phyloP scores from a whole-genome alignment of 768 basidiomycete species.

The Fomitopsis serialis region DNA sequence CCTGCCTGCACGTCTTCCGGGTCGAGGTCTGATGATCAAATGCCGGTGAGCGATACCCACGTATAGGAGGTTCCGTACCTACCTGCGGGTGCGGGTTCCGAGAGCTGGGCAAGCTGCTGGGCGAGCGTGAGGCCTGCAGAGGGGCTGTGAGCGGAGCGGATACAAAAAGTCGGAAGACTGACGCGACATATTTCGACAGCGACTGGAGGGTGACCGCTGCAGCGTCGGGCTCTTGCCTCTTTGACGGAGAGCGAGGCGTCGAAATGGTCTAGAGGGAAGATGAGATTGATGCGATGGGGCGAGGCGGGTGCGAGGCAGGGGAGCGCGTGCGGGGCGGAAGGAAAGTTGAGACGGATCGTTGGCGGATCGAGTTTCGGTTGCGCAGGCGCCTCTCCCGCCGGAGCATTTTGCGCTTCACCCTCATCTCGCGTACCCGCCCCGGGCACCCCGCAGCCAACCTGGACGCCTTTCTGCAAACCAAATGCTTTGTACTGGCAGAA shows the following conservation, averaged over 20 bases:
- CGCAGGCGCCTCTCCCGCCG: slow-evolving; percentile 1
- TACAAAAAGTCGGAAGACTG: not conserved
- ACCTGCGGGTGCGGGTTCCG: slow-evolving; percentile 68
- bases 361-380: slow-evolving; percentile 1
- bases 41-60: slow-evolving; percentile 6
- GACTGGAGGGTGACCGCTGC: not conserved
- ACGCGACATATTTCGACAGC: slow-evolving; percentile 1
- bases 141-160: not conserved
- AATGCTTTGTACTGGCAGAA: slow-evolving; percentile 13
- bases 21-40: slow-evolving; percentile 52
- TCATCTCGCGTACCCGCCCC: slow-evolving; percentile 3
- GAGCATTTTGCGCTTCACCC: slow-evolving; percentile 14
- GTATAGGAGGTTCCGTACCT: slow-evolving; percentile 19
- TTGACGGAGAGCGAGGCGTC: not conserved
- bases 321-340: not conserved
- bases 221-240: not conserved
- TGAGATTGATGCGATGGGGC: slow-evolving; percentile 4
- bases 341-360: not conserved
- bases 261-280: not conserved
- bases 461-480: slow-evolving; percentile 13
- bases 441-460: slow-evolving; percentile 16
- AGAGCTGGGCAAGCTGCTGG: slow-evolving; percentile 79
- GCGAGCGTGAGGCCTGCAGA: slow-evolving; percentile 53
- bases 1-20: slow-evolving; percentile 60
- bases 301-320: slow-evolving; percentile 2